phyloP scores from a whole-genome alignment of 2,329 filamentous ascomycete species.

The Neopestalotiopsis rosae region DNA sequence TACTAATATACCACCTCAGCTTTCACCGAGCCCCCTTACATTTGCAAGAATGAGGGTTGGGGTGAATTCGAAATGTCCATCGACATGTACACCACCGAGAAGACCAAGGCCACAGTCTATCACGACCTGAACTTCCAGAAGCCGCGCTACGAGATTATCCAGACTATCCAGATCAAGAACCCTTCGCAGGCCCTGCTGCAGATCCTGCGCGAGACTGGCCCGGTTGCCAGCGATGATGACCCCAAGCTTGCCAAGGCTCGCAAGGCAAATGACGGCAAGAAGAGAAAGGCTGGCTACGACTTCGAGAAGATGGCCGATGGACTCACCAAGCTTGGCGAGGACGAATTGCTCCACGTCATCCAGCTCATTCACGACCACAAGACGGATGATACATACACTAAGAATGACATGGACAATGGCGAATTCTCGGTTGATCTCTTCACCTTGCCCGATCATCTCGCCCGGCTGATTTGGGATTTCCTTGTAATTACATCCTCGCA shows the following conservation, averaged over 20 bases:
- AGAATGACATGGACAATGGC: constrained; percentile 95
- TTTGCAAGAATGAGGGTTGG: constrained; percentile 93
- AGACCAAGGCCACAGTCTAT: constrained; percentile 75
- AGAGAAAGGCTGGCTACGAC: constrained; percentile 77
- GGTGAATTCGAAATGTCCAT: constrained; percentile 97
- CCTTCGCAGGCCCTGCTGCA: constrained; percentile 85
- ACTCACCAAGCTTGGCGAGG: constrained; percentile 83
- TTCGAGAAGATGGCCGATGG: constrained; percentile 97
- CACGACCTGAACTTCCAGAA: constrained; percentile 94
- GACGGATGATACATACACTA: constrained; percentile 89
- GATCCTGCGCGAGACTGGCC: constrained; percentile 80
- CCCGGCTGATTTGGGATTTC: constrained; percentile 97
- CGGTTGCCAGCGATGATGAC: constrained; percentile 78
- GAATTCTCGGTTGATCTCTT: constrained; percentile 99
- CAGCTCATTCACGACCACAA: constrained; percentile 99
- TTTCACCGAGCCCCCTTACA: constrained; percentile 85
- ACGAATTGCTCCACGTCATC: constrained; percentile 92
- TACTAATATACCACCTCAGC: constrained; percentile 51
- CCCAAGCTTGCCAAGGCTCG: constrained; percentile 67
- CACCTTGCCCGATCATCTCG: constrained; percentile 87
- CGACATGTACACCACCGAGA: constrained; percentile 79
- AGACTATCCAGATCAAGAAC: constrained; percentile 87
- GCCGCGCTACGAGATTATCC: constrained; percentile 81
- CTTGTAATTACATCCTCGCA: constrained; percentile 47
- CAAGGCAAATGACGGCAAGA: constrained; percentile 68